These are phyloP conservation scores for Akanthomyces uredinophilus DNA, from an alignment of 2,329 filamentous ascomycete genomes.

Conservation along the genomic window DNA sequence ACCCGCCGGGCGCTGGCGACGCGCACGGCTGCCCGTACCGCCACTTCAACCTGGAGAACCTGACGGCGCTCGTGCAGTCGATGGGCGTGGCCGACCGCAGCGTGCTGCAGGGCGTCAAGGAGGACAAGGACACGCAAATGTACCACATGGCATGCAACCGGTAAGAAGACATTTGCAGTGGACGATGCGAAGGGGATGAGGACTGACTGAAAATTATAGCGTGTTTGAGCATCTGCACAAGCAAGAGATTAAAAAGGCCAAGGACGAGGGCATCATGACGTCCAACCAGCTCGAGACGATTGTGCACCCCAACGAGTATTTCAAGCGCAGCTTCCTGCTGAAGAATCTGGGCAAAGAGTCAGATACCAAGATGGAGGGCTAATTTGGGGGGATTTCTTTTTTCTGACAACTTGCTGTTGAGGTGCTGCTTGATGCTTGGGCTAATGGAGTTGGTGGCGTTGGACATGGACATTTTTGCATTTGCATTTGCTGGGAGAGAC, in stretches of 20 bases:
- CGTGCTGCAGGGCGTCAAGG: conserved; percentile 73
- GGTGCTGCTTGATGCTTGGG: not conserved
- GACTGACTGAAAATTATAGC: conserved; percentile 29
- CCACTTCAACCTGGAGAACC: conserved; percentile 84
- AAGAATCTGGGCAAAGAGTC: conserved; percentile 65
- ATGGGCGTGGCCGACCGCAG: conserved; percentile 76
- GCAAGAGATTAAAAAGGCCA: conserved; percentile 68
- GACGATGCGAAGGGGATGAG: not conserved
- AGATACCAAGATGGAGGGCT: conserved; percentile 55
- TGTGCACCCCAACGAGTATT: conserved; percentile 96
- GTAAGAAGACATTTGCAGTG: conserved; percentile 35
- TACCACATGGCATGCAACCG: conserved; percentile 96
- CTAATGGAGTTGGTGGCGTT: conserved; percentile 3
- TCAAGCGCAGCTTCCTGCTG: conserved; percentile 86
- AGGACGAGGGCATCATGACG: conserved; percentile 67
- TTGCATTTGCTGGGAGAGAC: not conserved
- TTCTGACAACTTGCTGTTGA: not conserved
- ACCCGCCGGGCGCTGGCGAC: conserved; percentile 80
- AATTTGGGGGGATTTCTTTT: not conserved
- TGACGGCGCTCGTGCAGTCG: conserved; percentile 67
- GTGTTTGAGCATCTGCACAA: conserved; percentile 90
- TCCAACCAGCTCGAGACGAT: conserved; percentile 85
- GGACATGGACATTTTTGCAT: not conserved
- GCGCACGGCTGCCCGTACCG: conserved; percentile 94
- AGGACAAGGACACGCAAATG: conserved; percentile 83